These are phyloP conservation scores for Aspergillus cejpii DNA, from an alignment of 2,329 filamentous ascomycete genomes.

Conservation along the genomic window DNA sequence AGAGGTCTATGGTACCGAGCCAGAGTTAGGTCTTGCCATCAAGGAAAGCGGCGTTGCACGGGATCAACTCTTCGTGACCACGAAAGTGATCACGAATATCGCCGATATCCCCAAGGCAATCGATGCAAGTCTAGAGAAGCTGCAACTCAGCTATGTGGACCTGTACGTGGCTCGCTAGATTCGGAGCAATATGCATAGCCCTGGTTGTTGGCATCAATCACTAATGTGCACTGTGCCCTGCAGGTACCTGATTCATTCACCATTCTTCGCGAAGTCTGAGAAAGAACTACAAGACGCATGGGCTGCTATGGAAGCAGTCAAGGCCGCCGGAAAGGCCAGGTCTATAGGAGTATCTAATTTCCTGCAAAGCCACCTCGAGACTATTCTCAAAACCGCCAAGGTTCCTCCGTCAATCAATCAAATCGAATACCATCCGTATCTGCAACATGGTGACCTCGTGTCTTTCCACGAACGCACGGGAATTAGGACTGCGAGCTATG, in stretches of 20 bases:
- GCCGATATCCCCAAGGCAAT: conserved; percentile 52
- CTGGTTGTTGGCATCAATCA: not conserved
- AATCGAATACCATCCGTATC: conserved; percentile 41
- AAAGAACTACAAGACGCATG: conserved; percentile 52
- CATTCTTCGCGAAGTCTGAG: conserved; percentile 52
- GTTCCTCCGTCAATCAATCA: conserved; percentile 36
- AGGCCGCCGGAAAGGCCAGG: conserved; percentile 51
- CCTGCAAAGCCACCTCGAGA: conserved; percentile 49
- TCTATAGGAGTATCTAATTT: conserved; percentile 61
- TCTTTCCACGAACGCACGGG: conserved; percentile 37
- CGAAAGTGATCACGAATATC: conserved; percentile 52
- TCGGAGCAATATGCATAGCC: not conserved
- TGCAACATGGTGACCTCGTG: conserved; percentile 41
- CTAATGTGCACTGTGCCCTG: not conserved
- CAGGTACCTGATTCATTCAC: conserved; percentile 57
- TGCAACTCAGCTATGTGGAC: conserved; percentile 57
- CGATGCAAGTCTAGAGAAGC: conserved; percentile 52
- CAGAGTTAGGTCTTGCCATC: conserved; percentile 45
- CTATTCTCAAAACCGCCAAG: conserved; percentile 42
- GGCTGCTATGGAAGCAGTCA: conserved; percentile 54
- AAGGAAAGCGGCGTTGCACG: conserved; percentile 42
- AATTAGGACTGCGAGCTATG: conserved; percentile 40
- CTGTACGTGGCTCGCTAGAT: conserved; percentile 39
- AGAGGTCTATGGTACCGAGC: conserved; percentile 49
- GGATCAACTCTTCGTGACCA: conserved; percentile 48